Evolutionary conservation across 352 stramenopile species (phyloP).

Genomic region (Phytopythium vexans): DNA sequence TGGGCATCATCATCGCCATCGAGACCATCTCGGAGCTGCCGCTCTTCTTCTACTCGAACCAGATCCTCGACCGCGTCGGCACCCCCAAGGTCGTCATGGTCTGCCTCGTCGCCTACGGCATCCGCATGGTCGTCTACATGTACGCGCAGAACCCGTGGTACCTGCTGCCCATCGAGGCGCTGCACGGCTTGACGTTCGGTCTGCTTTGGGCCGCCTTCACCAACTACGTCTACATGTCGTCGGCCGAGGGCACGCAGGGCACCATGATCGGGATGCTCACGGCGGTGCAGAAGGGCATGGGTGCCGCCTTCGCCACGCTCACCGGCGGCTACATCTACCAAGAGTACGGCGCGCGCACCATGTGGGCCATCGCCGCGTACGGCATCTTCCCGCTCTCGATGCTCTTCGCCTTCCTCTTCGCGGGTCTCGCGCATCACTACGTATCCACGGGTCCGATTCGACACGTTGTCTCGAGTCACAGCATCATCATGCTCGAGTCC

Average conservation of each 20-base stretch:
- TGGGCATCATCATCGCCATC: slow-evolving; percentile 63
- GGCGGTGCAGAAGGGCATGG: slow-evolving; percentile 65
- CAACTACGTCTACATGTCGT: slow-evolving; percentile 73
- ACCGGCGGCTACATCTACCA: slow-evolving; percentile 74
- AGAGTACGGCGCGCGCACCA: slow-evolving; percentile 41
- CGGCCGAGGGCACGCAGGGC: slow-evolving; percentile 54
- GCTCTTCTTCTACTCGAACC: slow-evolving; percentile 73
- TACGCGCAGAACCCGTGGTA: slow-evolving; percentile 62
- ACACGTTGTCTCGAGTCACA: slow-evolving; percentile 8
- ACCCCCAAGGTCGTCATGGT: slow-evolving; percentile 50
- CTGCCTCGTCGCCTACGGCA: slow-evolving; percentile 45
- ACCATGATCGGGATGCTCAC: slow-evolving; percentile 72
- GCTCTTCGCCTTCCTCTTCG: slow-evolving; percentile 40
- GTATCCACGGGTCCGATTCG: slow-evolving; percentile 8
- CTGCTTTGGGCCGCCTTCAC: slow-evolving; percentile 73
- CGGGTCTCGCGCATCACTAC: slow-evolving; percentile 36
- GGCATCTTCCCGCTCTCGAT: slow-evolving; percentile 45
- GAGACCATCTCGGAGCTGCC: slow-evolving; percentile 73
- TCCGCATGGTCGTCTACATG: slow-evolving; percentile 62
- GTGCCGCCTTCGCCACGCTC: slow-evolving; percentile 53
- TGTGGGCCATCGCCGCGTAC: slow-evolving; percentile 60
- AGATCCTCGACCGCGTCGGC: slow-evolving; percentile 58
- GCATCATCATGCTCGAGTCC: slow-evolving; percentile 10
- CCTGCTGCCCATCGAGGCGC: slow-evolving; percentile 54
- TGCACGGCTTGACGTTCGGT: slow-evolving; percentile 72